Conservation (phyloP, 495 filamentous ascomycete genomes). For the Penicillium waksmanii region DNA sequence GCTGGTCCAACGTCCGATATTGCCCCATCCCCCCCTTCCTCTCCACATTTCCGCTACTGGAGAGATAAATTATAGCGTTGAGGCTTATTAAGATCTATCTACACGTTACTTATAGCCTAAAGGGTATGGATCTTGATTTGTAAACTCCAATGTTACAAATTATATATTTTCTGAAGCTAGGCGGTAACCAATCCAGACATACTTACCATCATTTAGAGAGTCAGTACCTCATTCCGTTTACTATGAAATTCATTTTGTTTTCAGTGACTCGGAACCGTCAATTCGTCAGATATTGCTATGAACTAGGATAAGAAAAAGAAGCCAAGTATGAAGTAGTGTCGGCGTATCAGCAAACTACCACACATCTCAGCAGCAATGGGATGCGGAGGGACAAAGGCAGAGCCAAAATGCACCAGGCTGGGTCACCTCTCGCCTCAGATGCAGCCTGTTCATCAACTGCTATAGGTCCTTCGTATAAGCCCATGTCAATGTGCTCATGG, state of each 20-base stretch:
- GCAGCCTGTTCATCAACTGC: not conserved
- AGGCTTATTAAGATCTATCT: no score
- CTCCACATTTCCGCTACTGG: no score
- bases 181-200: no score
- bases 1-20: no score
- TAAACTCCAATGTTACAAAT: no score
- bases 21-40: no score
- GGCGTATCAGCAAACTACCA: not conserved
- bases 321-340: not conserved
- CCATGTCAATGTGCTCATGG: not conserved
- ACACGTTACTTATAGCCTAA: no score
- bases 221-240: no score
- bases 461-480: not conserved
- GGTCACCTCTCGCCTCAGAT: not conserved
- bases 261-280: slow-evolving; percentile 1
- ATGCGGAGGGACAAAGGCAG: slow-evolving; percentile 4
- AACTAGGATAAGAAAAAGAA: not conserved
- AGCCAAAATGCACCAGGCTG: not conserved
- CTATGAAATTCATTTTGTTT: not conserved
- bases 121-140: no score
- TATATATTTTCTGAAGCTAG: no score
- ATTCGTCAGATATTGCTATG: slow-evolving; percentile 5
- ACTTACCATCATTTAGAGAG: no score
- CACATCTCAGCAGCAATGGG: slow-evolving; percentile 3
- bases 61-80: no score